Evolutionary conservation across 2,329 filamentous ascomycete species (phyloP).

Genomic region (Colletotrichum trifolii): DNA sequence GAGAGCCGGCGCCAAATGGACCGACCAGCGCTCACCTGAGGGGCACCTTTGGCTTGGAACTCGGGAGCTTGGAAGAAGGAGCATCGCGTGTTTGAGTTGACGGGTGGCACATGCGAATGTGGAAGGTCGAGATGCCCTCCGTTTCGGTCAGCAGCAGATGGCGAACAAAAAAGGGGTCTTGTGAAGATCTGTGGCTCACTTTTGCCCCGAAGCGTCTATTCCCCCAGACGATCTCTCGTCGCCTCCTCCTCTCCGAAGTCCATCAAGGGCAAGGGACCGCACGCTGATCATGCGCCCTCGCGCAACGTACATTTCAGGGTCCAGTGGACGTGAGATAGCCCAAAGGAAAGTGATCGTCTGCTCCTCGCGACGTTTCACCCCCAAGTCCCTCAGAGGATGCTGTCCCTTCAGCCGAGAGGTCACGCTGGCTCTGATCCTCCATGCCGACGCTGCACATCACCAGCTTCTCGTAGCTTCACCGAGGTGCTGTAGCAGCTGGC

Average conservation of each 20-base stretch:
- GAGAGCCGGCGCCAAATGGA: constrained; percentile 29
- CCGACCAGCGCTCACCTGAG: not conserved
- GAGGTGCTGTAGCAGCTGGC: not conserved
- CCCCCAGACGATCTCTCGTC: constrained; percentile 6
- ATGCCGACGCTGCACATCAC: too few relatives aligned
- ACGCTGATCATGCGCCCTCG: constrained; percentile 30
- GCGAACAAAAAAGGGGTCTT: not conserved
- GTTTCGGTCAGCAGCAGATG: not conserved
- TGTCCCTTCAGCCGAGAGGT: too few relatives aligned
- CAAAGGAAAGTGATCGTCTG: too few relatives aligned
- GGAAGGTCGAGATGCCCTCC: not conserved
- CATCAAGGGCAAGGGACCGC: constrained; percentile 11
- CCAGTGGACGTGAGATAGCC: too few relatives aligned
- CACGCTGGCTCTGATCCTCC: too few relatives aligned
- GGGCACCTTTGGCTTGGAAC: too few relatives aligned
- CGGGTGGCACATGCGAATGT: too few relatives aligned
- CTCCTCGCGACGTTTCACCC: too few relatives aligned
- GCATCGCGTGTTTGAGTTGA: too few relatives aligned
- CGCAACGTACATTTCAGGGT: not conserved
- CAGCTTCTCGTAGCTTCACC: too few relatives aligned
- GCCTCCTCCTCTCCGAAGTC: not conserved
- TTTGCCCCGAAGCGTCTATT: not conserved
- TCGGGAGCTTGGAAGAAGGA: too few relatives aligned
- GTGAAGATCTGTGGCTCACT: constrained; percentile 9
- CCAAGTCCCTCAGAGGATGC: too few relatives aligned